phyloP scores from a whole-genome alignment of 31 red algal species.

The Asparagopsis taxiformis region DNA sequence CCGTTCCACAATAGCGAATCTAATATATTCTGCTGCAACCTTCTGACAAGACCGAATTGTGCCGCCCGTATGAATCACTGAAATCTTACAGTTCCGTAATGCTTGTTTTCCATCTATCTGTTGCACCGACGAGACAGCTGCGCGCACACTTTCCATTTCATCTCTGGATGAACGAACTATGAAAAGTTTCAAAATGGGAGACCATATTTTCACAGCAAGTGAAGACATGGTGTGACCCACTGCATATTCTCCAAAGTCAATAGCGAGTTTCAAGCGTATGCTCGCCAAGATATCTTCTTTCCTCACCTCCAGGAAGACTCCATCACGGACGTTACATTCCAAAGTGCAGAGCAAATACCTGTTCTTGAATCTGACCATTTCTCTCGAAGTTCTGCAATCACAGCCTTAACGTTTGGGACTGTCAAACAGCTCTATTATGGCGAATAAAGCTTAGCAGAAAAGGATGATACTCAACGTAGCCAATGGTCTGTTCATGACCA shows the following conservation, averaged over 20 bases:
- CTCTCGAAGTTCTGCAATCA: neutral
- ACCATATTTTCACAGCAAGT: constrained; percentile 60
- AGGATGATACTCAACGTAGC: too few relatives aligned
- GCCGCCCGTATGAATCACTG: constrained; percentile 51
- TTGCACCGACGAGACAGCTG: constrained; percentile 26
- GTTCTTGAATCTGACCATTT: constrained; percentile 75
- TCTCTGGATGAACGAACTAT: constrained; percentile 47
- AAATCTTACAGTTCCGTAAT: constrained; percentile 15
- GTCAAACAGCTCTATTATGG: neutral
- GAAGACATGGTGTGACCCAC: constrained; percentile 38
- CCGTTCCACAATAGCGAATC: constrained; percentile 18
- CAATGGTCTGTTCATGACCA: too few relatives aligned
- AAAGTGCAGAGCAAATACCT: constrained; percentile 48
- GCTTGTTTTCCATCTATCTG: neutral
- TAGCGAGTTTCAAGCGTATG: constrained; percentile 37
- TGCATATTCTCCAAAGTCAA: constrained; percentile 56
- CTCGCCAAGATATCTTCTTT: constrained; percentile 17
- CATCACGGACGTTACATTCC: too few relatives aligned
- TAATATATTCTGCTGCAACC: constrained; percentile 23
- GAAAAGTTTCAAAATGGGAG: constrained; percentile 32
- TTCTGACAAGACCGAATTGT: constrained; percentile 67
- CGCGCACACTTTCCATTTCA: constrained; percentile 23
- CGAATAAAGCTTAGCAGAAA: too few relatives aligned
- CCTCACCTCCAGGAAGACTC: too few relatives aligned
- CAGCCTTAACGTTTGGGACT: neutral